Conservation (phyloP, 2,329 filamentous ascomycete genomes). For the Ceratocystis papillata region DNA sequence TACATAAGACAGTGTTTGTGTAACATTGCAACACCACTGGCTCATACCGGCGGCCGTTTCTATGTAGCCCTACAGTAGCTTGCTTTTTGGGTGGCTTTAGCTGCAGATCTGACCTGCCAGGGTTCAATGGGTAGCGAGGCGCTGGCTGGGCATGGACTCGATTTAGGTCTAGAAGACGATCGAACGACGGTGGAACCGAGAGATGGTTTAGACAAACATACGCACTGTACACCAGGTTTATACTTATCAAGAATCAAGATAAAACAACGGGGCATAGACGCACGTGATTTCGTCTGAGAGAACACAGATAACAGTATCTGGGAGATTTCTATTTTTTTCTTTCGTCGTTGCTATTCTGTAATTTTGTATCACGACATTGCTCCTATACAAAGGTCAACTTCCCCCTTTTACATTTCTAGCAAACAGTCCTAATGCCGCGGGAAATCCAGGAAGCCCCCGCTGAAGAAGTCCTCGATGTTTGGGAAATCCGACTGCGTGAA, state of each 20-base stretch:
- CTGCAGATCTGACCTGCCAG: not conserved
- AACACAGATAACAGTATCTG: not conserved
- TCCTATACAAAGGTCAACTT: not conserved
- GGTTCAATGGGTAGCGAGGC: not conserved
- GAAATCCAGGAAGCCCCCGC: constrained; percentile 24
- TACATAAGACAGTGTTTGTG: not conserved
- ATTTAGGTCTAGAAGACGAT: not conserved
- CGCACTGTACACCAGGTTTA: not conserved
- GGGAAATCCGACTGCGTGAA: constrained; percentile 19
- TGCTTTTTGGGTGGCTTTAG: not conserved
- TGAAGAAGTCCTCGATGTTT: constrained; percentile 24
- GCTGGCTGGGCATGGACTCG: not conserved
- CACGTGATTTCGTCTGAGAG: not conserved
- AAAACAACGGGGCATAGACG: not conserved
- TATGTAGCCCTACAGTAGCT: not conserved
- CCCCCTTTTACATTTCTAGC: not conserved
- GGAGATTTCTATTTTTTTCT: not conserved
- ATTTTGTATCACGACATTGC: not conserved
- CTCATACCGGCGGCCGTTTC: not conserved
- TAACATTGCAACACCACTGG: not conserved
- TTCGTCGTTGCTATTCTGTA: not conserved
- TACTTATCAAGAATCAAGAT: not conserved
- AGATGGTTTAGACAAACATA: not conserved
- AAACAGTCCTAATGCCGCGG: constrained; percentile 9
- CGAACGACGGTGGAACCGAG: not conserved